phyloP scores from a whole-genome alignment of 176 grass and related monocot genomes.

The Oryza rufipogon region DNA sequence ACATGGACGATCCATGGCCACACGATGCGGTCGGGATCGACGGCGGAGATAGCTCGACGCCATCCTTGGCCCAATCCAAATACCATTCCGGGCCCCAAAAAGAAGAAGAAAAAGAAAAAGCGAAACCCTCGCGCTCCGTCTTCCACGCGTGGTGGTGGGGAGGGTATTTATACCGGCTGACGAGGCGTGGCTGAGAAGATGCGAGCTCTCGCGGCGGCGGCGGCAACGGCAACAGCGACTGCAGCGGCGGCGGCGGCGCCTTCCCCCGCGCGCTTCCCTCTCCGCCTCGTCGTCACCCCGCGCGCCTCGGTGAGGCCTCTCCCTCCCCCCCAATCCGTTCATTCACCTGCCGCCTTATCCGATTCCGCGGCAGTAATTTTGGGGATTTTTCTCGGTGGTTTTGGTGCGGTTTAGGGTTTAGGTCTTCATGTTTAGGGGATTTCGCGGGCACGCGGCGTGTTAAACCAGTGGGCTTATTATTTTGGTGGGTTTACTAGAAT shows the following conservation, averaged over 20 bases:
- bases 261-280: background rate
- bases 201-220: constrained; percentile 45
- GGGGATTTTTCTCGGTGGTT: background rate
- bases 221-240: background rate
- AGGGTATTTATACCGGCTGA: constrained; percentile 41
- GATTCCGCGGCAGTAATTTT: background rate
- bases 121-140: constrained; percentile 15
- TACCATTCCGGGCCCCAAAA: background rate
- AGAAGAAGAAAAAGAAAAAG: background rate
- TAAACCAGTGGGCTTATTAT: background rate
- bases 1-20: background rate
- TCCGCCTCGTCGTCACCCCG: constrained; percentile 15
- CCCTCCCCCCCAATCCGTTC: background rate
- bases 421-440: background rate
- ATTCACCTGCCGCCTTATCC: background rate
- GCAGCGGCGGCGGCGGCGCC: constrained; percentile 39
- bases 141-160: background rate
- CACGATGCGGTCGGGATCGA: background rate
- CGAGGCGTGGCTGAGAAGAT: constrained; percentile 5
- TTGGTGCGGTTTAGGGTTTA: background rate
- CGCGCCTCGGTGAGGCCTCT: constrained; percentile 28
- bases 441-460: background rate
- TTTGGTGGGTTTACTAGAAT: background rate
- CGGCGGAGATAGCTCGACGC: background rate
- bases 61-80: background rate